Base-by-base conservation (phyloP, 148 eudicot species). In the Vaccinium vitisidaea region DNA sequence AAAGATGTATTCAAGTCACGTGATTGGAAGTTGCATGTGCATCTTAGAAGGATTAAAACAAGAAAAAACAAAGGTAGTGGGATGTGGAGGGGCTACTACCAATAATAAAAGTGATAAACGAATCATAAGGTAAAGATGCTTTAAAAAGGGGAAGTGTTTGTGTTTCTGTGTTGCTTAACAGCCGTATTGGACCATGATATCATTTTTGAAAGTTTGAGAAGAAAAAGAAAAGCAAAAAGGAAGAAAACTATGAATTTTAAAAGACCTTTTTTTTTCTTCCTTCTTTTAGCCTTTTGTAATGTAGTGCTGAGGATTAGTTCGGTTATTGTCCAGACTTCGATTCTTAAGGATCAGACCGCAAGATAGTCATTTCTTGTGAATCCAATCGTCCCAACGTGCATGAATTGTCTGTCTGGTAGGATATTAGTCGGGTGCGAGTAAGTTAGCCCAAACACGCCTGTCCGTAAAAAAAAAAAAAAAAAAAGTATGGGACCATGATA, bases 1-100 rank as follows among this genome's bases (percentile, higher is more conserved):
- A 18, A 59, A 21, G 0, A 19, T 52, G 7, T 86, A 27, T 59
- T 77, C 77, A 79, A 70, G 88, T 43, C 88, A 88, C 86, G 89
- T 86, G 88, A 86, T 52, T 84, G 85, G 85, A 76, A 67, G 77
- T 10, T 81, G 88, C 89, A 87, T 84, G 87, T 86, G 86, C 81
- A 77, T 32, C n/a, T 86, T 70, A 77, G 83, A 82, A 83, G 67
- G 67, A 67, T 83, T 54, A 70, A 81, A 70, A 15, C n/a, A 8
- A 8, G 59, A 50, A 70, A 65, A 49, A 79, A 46, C 25, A 65
- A 15, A 80, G 56, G 77, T 32, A 59, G 78, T 56, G 30, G 76
- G 70, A 55, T 48, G 76, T 56, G 74, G 36, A 27, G 16, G 32
- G 27, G 49, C 21, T 8, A n/a, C 27, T 50, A 9, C 74, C 74